Percentiles rank a stretch among this genome's conserved stretches.
These are phyloP conservation scores for Nothopassalora personata DNA, from an alignment of 2,329 filamentous ascomycete species.

Conservation along the genomic window DNA sequence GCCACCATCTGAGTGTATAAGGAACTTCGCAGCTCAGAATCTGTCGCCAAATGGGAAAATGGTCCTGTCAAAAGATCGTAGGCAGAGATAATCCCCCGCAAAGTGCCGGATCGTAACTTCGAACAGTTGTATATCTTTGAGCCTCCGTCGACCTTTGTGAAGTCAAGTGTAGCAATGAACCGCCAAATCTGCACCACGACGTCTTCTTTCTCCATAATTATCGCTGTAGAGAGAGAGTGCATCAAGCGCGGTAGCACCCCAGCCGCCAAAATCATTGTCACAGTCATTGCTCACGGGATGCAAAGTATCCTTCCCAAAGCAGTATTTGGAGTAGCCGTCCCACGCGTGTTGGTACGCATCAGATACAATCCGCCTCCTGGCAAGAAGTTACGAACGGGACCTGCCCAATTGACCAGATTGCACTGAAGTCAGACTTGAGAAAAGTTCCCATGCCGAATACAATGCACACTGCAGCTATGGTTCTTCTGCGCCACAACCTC, in stretches of 20 bases:
- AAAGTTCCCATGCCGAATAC: no score
- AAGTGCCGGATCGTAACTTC: conserved; percentile 26
- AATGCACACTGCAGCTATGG: no score
- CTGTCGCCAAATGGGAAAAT: conserved; percentile 13
- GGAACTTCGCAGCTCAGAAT: conserved; percentile 8
- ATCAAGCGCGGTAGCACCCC: conserved; percentile 26
- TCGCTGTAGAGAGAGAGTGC: conserved; percentile 21
- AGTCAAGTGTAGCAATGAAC: conserved; percentile 21
- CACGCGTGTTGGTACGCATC: conserved; percentile 30
- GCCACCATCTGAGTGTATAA: conserved; percentile 21
- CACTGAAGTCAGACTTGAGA: no score
- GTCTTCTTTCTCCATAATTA: conserved; percentile 21
- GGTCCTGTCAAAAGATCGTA: conserved; percentile 24
- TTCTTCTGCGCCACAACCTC: no score
- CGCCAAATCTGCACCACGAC: conserved; percentile 17
- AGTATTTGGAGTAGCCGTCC: conserved; percentile 32
- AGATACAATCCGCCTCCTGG: background rate
- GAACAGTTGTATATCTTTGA: conserved; percentile 19
- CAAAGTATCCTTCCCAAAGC: conserved; percentile 32
- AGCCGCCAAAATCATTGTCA: conserved; percentile 25
- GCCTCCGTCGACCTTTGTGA: conserved; percentile 12
- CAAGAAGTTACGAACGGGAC: no score
- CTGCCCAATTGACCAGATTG: no score
- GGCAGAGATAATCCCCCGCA: conserved; percentile 24
- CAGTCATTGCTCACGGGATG: conserved; percentile 26